Percentiles rank a stretch among this genome's conserved stretches.
Evolutionary conservation across 139 green algal species (phyloP).

Genomic region (Chloropicon primus): DNA sequence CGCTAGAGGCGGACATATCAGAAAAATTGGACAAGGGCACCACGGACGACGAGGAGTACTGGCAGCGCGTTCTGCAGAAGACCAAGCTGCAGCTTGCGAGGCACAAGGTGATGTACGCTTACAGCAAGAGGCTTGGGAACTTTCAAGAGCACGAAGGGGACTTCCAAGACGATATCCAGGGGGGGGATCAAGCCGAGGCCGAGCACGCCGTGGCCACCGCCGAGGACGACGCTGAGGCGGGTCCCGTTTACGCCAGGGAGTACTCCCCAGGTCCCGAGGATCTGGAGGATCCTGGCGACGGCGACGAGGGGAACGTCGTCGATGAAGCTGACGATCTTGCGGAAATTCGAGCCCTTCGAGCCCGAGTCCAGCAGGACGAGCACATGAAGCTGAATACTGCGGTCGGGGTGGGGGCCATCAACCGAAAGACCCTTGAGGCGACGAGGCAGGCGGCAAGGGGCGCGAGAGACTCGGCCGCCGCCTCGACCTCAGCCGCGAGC

Average conservation of each 20-base stretch:
- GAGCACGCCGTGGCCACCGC: conserved; percentile 22
- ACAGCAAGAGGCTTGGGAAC: conserved; percentile 9
- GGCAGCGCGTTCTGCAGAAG: conserved; percentile 46
- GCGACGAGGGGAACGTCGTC: conserved; percentile 13
- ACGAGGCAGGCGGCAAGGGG: neutral
- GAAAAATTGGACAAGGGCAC: conserved; percentile 27
- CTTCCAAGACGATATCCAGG: conserved; percentile 11
- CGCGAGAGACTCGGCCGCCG: neutral
- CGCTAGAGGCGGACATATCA: conserved; percentile 18
- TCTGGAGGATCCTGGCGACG: conserved; percentile 1
- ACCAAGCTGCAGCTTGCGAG: conserved; percentile 31
- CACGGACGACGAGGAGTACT: conserved; percentile 59
- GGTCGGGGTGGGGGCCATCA: neutral
- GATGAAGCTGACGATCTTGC: conserved; percentile 15
- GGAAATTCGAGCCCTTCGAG: neutral
- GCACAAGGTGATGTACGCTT: conserved; percentile 30
- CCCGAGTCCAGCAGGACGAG: neutral
- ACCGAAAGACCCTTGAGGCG: neutral
- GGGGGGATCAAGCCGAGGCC: neutral
- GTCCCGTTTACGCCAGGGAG: neutral
- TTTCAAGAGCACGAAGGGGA: neutral
- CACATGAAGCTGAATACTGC: neutral
- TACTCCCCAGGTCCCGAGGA: neutral
- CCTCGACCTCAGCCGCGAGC: neutral
- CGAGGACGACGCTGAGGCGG: conserved; percentile 8